phyloP scores from a whole-genome alignment of 2,329 filamentous ascomycete species.

The Aspergillus neoniger region DNA sequence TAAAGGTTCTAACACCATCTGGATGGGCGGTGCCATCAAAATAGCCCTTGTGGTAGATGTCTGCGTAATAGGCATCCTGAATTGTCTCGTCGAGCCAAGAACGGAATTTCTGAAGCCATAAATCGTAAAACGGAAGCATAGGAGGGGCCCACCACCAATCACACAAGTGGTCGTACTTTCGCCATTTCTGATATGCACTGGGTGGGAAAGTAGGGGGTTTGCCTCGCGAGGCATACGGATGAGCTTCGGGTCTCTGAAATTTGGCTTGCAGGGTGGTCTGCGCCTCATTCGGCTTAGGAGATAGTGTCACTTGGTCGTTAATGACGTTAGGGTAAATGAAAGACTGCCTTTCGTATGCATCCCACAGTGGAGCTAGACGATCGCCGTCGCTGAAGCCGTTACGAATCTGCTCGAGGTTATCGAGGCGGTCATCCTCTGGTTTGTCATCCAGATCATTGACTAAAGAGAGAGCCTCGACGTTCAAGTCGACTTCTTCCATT shows the following conservation, averaged over 20 bases:
- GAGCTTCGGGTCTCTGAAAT: neutral
- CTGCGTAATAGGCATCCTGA: slow-evolving; percentile 14
- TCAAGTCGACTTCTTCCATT: neutral
- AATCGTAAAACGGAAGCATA: slow-evolving; percentile 14
- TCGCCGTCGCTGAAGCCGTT: neutral
- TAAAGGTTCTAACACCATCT: slow-evolving; percentile 30
- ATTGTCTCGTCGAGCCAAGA: slow-evolving; percentile 29
- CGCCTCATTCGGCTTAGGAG: slow-evolving; percentile 13
- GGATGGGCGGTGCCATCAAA: slow-evolving; percentile 36
- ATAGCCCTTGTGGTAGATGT: slow-evolving; percentile 34
- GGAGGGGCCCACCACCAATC: slow-evolving; percentile 32
- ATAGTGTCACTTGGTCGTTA: slow-evolving; percentile 16
- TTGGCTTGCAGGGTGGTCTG: slow-evolving; percentile 10
- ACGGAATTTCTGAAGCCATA: slow-evolving; percentile 22
- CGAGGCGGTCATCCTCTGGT: neutral
- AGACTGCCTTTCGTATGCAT: slow-evolving; percentile 17
- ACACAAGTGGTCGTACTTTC: slow-evolving; percentile 15
- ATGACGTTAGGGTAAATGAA: slow-evolving; percentile 19
- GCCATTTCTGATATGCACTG: slow-evolving; percentile 4
- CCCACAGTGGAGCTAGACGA: slow-evolving; percentile 12
- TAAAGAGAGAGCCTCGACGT: neutral
- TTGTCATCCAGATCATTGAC: neutral
- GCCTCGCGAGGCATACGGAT: neutral
- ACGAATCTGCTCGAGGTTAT: neutral
- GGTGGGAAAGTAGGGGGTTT: neutral